Percentiles rank a stretch among this genome's conserved stretches.
These are phyloP conservation scores for Polygonum aviculare DNA, from an alignment of 148 eudicot species.

Conservation along the genomic window DNA sequence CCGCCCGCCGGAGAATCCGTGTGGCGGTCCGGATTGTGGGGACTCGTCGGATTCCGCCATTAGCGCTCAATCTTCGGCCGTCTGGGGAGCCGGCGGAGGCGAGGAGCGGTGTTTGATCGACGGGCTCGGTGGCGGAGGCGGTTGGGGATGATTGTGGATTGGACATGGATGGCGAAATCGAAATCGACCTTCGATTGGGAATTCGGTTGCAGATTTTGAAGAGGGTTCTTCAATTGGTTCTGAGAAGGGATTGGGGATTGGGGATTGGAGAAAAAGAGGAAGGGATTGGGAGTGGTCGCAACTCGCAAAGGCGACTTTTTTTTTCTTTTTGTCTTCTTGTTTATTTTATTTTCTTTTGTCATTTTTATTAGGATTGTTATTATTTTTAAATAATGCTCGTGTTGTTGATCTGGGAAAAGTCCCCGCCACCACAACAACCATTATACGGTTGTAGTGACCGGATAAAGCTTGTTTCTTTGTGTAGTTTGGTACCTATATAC, in stretches of 20 bases:
- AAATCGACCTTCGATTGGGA: background rate
- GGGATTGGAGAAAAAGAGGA: background rate
- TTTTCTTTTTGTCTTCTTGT: no score
- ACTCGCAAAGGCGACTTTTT: no score
- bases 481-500: no score
- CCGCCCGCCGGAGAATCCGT: constrained; percentile 49
- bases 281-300: no score
- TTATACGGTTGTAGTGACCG: no score
- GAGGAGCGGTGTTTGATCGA: constrained; percentile 8
- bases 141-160: background rate
- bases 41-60: background rate
- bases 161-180: constrained; percentile 4
- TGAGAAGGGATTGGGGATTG: background rate
- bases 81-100: background rate
- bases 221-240: background rate
- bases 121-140: background rate
- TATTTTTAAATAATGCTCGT: no score
- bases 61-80: background rate
- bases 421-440: no score
- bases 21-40: constrained; percentile 46
- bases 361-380: no score
- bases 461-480: no score
- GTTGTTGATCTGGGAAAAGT: no score
- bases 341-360: no score
- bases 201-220: background rate